Evolutionary conservation across 106 monocot genomes (phyloP).

Genomic region (Iris macrosiphon): DNA sequence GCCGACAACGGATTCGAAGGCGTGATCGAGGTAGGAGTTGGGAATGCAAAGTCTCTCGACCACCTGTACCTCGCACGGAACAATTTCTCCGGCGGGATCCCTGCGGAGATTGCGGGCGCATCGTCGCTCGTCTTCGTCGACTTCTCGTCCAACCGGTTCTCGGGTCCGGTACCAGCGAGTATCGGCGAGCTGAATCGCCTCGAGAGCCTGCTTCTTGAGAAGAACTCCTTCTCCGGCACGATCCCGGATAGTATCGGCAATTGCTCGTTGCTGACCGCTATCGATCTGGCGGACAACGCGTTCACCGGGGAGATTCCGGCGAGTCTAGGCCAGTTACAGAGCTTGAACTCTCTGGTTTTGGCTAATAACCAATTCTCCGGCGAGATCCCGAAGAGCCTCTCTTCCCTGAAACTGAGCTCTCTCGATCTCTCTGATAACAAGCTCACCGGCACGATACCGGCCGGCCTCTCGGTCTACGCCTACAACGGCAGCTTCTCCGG

Average conservation of each 20-base stretch:
- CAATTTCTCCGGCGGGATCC: constrained; percentile 54
- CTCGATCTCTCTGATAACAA: constrained; percentile 29
- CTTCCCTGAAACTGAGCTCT: constrained; percentile 17
- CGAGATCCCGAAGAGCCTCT: constrained; percentile 40
- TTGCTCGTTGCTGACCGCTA: constrained; percentile 27
- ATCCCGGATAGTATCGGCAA: constrained; percentile 46
- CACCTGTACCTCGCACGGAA: constrained; percentile 41
- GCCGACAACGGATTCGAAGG: constrained; percentile 48
- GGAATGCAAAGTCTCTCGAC: constrained; percentile 29
- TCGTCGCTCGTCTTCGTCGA: constrained; percentile 37
- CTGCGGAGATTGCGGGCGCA: constrained; percentile 41
- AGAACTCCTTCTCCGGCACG: constrained; percentile 45
- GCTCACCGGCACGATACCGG: constrained; percentile 27
- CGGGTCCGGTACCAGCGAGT: constrained; percentile 48
- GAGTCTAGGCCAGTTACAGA: constrained; percentile 18
- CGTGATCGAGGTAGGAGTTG: constrained; percentile 27
- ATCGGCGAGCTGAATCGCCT: constrained; percentile 40
- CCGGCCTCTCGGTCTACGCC: constrained; percentile 31
- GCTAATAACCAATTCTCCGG: constrained; percentile 44
- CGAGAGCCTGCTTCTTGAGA: constrained; percentile 17
- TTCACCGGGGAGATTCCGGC: constrained; percentile 51
- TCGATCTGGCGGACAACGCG: constrained; percentile 42
- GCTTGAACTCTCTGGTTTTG: constrained; percentile 33
- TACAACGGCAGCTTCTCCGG: constrained; percentile 43
- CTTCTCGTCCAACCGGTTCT: constrained; percentile 31